Conservation (phyloP, 2,329 filamentous ascomycete genomes). For the Tolypocladium sp. region DNA sequence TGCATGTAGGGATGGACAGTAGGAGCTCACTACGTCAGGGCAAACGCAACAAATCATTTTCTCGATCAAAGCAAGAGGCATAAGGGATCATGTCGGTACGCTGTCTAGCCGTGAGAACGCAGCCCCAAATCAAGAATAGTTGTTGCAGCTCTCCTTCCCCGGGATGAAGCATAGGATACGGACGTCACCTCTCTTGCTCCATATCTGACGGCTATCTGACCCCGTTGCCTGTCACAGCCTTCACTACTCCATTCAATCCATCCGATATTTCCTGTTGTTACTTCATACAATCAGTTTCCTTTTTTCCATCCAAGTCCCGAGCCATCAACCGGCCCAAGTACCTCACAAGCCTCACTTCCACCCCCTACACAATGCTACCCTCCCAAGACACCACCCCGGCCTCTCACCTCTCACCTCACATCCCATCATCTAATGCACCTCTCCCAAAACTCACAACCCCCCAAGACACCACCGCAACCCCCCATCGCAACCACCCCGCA, state of each 20-base stretch:
- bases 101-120: no score
- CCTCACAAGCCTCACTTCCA: background rate
- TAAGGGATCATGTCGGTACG: background rate
- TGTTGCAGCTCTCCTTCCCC: no score
- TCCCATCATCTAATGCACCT: background rate
- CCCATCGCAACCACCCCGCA: background rate
- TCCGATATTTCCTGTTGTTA: background rate
- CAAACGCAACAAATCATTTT: background rate
- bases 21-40: no score
- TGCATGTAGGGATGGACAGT: background rate
- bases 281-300: background rate
- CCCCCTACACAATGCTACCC: background rate
- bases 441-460: background rate
- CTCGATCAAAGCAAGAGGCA: background rate
- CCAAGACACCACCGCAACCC: background rate
- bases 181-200: background rate
- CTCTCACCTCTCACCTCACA: background rate
- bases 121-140: no score
- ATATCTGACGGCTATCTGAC: background rate
- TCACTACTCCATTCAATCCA: background rate
- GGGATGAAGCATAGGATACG: background rate
- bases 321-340: background rate
- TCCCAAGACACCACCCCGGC: background rate
- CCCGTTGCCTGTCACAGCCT: background rate
- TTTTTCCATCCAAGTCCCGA: background rate